Percentiles rank a stretch among this genome's conserved stretches.
Conservation (phyloP, 2,329 filamentous ascomycete genomes). For the Penicillium thymicola region DNA sequence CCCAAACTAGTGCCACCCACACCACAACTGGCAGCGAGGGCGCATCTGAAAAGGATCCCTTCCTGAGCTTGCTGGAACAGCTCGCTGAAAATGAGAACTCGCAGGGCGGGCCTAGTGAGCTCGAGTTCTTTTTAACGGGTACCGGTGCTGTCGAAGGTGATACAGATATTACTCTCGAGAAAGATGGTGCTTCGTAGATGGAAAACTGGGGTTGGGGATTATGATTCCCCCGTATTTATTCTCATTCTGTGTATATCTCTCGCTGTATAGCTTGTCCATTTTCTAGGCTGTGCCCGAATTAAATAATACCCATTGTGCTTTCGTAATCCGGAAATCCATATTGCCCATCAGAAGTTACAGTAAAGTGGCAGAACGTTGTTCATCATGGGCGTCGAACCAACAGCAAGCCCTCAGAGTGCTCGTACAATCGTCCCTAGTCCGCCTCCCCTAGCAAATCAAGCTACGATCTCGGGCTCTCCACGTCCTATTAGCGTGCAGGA, state of each 20-base stretch:
- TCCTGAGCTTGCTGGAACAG: constrained; percentile 74
- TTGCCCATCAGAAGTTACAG: too few species aligned
- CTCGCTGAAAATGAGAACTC: constrained; percentile 74
- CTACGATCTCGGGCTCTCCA: too few species aligned
- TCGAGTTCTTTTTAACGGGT: constrained; percentile 70
- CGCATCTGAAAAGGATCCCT: constrained; percentile 70
- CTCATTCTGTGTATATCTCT: not conserved
- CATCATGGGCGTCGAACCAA: too few species aligned
- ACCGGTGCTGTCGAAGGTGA: constrained; percentile 10
- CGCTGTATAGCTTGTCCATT: not conserved
- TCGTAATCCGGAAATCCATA: too few species aligned
- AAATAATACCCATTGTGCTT: constrained; percentile 1
- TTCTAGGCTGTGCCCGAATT: not conserved
- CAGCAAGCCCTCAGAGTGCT: too few species aligned
- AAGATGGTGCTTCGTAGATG: not conserved
- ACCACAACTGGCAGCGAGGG: constrained; percentile 38
- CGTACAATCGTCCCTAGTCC: too few species aligned
- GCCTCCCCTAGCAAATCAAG: too few species aligned
- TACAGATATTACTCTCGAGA: constrained; percentile 1
- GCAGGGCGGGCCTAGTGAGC: constrained; percentile 65
- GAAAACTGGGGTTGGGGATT: not conserved
- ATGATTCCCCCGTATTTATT: not conserved
- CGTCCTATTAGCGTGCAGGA: too few species aligned
- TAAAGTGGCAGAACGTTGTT: too few species aligned
- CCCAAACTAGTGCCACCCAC: constrained; percentile 38